Conservation (phyloP, 1,139 yeast species). For the Meyerozyma carpophila region DNA sequence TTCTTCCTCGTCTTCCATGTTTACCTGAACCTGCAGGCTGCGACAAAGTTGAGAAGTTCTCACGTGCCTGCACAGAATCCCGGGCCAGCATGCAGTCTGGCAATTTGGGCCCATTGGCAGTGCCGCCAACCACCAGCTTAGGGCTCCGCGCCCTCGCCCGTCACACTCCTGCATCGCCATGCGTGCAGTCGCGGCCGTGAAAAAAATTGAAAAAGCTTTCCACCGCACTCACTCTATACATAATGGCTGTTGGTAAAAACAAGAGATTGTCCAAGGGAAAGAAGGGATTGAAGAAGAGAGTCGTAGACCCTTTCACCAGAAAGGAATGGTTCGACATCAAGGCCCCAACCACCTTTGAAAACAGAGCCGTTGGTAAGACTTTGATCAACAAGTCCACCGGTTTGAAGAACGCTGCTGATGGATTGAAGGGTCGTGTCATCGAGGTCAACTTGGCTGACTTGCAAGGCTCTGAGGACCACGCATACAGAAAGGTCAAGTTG, state of each 20-base stretch:
- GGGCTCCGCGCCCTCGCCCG: not conserved
- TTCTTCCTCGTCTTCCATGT: conserved; percentile 19
- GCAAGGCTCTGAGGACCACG: conserved; percentile 90
- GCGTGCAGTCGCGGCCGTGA: conserved; percentile 1
- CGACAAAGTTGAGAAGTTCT: not conserved
- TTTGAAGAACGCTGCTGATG: conserved; percentile 88
- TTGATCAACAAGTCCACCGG: conserved; percentile 91
- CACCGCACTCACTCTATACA: conserved; percentile 3
- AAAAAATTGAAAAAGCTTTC: conserved; percentile 2
- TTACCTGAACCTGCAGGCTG: not conserved
- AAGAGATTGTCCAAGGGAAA: conserved; percentile 95
- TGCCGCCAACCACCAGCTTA: not conserved
- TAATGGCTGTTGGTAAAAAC: conserved; percentile 94
- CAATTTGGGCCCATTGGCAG: no score
- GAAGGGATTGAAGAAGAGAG: conserved; percentile 95
- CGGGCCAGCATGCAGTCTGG: not conserved
- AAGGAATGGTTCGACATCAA: conserved; percentile 94
- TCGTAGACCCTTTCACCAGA: conserved; percentile 92
- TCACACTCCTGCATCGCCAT: conserved; percentile 1
- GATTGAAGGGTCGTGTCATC: conserved; percentile 85
- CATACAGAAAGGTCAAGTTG: conserved; percentile 83
- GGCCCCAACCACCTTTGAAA: conserved; percentile 92
- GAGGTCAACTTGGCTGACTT: conserved; percentile 86
- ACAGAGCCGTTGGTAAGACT: conserved; percentile 93
- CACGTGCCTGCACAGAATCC: not conserved